Percentiles rank a stretch among this genome's conserved stretches.
Evolutionary conservation across 2,329 filamentous ascomycete genomes (phyloP).

Genomic region (Alternaria sp.): DNA sequence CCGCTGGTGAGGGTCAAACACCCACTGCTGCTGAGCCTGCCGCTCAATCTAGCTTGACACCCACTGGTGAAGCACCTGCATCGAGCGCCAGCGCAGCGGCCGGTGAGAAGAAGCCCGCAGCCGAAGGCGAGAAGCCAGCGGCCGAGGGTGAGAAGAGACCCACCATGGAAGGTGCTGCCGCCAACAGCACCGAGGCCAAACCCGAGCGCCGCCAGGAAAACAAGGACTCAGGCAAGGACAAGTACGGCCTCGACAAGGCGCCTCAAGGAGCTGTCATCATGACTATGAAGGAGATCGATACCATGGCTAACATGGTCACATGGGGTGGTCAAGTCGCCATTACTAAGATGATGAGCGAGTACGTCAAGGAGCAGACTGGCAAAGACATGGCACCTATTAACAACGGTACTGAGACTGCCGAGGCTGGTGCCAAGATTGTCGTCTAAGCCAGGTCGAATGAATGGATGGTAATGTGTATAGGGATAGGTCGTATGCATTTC

Average conservation of each 20-base stretch:
- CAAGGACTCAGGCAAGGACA: slow-evolving; percentile 30
- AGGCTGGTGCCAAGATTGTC: slow-evolving; percentile 4
- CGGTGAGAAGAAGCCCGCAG: background rate
- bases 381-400: slow-evolving; percentile 15
- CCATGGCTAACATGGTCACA: slow-evolving; percentile 37
- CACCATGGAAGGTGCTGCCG: slow-evolving; percentile 11
- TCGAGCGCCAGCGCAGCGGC: slow-evolving; percentile 5
- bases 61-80: background rate
- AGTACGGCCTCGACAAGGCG: slow-evolving; percentile 28
- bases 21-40: slow-evolving; percentile 9
- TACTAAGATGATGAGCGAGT: slow-evolving; percentile 48
- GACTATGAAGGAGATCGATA: slow-evolving; percentile 47
- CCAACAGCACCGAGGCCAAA: slow-evolving; percentile 28
- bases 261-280: slow-evolving; percentile 42
- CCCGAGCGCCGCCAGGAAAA: slow-evolving; percentile 21
- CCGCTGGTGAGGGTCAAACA: slow-evolving; percentile 12
- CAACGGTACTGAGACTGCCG: slow-evolving; percentile 1
- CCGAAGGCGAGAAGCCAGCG: slow-evolving; percentile 10
- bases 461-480: slow-evolving; percentile 4
- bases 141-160: slow-evolving; percentile 18
- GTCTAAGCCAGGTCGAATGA: background rate
- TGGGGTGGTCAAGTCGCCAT: slow-evolving; percentile 46
- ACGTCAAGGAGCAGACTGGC: slow-evolving; percentile 40
- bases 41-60: background rate
- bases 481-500: background rate